Evolutionary conservation across 2,329 filamentous ascomycete species (phyloP).

Genomic region (Aspergillus sp.): DNA sequence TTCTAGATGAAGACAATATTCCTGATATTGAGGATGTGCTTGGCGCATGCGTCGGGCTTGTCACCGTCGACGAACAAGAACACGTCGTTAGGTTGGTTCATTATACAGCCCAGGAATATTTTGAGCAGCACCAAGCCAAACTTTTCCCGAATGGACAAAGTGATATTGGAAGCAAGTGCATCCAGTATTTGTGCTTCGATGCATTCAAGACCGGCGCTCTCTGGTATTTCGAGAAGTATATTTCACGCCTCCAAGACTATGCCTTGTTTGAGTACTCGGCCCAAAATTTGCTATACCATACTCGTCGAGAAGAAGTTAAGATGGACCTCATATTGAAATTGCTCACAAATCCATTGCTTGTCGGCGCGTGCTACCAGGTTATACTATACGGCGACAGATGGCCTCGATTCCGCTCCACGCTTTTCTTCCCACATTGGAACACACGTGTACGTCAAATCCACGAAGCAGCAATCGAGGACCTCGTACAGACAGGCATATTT

Average conservation of each 20-base stretch:
- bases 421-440: too few species aligned
- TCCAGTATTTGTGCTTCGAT: constrained; percentile 25
- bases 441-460: neutral
- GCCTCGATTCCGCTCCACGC: too few species aligned
- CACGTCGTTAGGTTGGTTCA: constrained; percentile 34
- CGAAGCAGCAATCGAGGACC: neutral
- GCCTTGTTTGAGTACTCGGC: neutral
- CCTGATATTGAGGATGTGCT: constrained; percentile 25
- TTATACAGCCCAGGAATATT: constrained; percentile 34
- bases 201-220: constrained; percentile 7
- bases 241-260: neutral
- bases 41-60: constrained; percentile 33
- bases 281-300: neutral
- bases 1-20: constrained; percentile 39
- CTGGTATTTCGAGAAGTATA: neutral
- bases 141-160: constrained; percentile 18
- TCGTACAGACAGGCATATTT: neutral
- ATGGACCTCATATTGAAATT: neutral
- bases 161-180: constrained; percentile 16
- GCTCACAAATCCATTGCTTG: neutral
- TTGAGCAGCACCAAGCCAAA: constrained; percentile 15
- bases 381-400: neutral
- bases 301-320: neutral
- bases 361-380: neutral
- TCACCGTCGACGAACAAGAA: constrained; percentile 31